Conservation (phyloP, 2,329 filamentous ascomycete species). For the Clonostachys sp. region DNA sequence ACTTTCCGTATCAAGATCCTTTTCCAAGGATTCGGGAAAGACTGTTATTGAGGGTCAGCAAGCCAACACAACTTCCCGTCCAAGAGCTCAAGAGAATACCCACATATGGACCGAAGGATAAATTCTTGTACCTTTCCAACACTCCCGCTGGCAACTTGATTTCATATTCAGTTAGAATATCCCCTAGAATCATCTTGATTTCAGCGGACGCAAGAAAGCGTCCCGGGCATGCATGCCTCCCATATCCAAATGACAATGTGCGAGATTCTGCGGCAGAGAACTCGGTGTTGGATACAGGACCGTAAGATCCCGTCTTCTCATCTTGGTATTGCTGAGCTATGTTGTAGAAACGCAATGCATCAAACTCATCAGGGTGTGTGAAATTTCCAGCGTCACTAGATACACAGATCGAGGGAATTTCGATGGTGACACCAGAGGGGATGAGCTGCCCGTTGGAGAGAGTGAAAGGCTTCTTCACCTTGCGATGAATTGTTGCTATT, state of each 20-base stretch:
- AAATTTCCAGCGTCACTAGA: constrained; percentile 26
- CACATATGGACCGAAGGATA: constrained; percentile 4
- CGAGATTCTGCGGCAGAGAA: constrained; percentile 31
- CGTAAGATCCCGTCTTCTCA: constrained; percentile 4
- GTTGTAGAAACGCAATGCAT: constrained; percentile 38
- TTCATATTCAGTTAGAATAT: constrained; percentile 34
- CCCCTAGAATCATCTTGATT: constrained; percentile 36
- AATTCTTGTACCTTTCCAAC: constrained; percentile 5
- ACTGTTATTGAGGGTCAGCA: no score
- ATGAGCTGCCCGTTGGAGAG: constrained; percentile 51
- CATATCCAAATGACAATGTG: constrained; percentile 28
- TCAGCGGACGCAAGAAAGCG: constrained; percentile 39
- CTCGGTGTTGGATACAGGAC: constrained; percentile 21
- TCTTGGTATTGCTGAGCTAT: constrained; percentile 5
- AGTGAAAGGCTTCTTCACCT: constrained; percentile 42
- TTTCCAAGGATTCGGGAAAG: no score
- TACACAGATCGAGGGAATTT: constrained; percentile 30
- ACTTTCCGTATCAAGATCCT: no score
- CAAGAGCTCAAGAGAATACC: background rate
- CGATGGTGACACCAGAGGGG: constrained; percentile 35
- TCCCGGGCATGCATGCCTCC: constrained; percentile 32
- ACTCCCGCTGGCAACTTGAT: constrained; percentile 8
- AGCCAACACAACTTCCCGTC: no score
- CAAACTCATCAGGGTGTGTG: constrained; percentile 27
- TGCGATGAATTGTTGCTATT: constrained; percentile 39